Percentiles rank a stretch among this genome's conserved stretches.
Conservation (phyloP, 805 yeast genomes). For the Metschnikowia drakensbergensis region DNA sequence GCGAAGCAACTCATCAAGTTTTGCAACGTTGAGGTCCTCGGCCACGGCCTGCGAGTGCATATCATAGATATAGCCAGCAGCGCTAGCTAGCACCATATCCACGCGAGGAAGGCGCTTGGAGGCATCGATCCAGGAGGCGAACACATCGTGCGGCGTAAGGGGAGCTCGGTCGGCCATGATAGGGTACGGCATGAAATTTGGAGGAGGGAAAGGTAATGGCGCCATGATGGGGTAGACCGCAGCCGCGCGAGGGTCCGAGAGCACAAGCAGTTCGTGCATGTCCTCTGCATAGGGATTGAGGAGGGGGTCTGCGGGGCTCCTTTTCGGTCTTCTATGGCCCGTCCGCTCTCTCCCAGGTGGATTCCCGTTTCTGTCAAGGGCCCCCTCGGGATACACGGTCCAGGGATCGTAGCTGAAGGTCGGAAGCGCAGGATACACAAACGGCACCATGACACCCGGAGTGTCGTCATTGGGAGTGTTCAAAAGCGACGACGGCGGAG, state of each 20-base stretch:
- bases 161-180: conserved; percentile 33
- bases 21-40: conserved; percentile 29
- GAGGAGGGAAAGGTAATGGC: conserved; percentile 45
- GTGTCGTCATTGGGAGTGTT: not conserved
- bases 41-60: conserved; percentile 30
- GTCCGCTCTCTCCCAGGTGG: not conserved
- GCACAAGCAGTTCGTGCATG: not conserved
- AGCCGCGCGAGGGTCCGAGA: not conserved
- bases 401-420: conserved; percentile 16
- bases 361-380: not conserved
- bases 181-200: conserved; percentile 44
- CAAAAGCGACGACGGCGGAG: conserved; percentile 23
- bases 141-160: conserved; percentile 35
- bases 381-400: conserved; percentile 7
- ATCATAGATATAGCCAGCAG: conserved; percentile 42
- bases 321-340: not conserved
- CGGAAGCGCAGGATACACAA: conserved; percentile 43
- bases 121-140: conserved; percentile 34
- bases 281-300: not conserved
- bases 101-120: conserved; percentile 34
- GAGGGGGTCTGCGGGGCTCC: not conserved
- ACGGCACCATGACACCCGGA: conserved; percentile 40
- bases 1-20: conserved; percentile 15
- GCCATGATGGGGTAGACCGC: conserved; percentile 22
- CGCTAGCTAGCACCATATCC: conserved; percentile 46